phyloP scores from a whole-genome alignment of 2,329 filamentous ascomycete genomes.

The Corniculantispora saksenae region DNA sequence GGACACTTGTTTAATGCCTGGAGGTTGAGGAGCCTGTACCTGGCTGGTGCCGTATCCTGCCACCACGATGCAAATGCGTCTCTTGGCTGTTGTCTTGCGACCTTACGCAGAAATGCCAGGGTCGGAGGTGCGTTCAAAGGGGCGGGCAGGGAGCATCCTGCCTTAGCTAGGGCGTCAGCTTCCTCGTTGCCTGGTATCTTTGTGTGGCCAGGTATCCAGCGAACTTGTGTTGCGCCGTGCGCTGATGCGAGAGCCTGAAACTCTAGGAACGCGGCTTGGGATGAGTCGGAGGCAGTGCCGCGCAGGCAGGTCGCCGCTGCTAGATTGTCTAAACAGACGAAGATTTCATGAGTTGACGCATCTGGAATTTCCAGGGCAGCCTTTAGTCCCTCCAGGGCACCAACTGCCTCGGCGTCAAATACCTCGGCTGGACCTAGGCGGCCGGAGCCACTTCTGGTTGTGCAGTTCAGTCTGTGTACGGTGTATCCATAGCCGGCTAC shows the following conservation, averaged over 20 bases:
- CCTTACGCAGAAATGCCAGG: conserved; percentile 12
- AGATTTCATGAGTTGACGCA: conserved; percentile 14
- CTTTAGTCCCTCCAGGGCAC: conserved; percentile 21
- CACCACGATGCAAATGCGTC: conserved; percentile 15
- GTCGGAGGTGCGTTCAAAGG: conserved; percentile 8
- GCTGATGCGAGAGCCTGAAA: conserved; percentile 6
- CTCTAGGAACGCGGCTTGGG: conserved; percentile 22
- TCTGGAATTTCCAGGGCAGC: conserved; percentile 17
- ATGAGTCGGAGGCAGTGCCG: conserved; percentile 23
- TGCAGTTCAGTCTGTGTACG: conserved; percentile 15
- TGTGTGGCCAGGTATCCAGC: conserved; percentile 20
- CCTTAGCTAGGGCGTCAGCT: conserved; percentile 20
- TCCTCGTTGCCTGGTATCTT: conserved; percentile 19
- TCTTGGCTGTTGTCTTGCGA: conserved; percentile 12
- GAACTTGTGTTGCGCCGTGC: conserved; percentile 6
- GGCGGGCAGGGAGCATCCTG: conserved; percentile 14
- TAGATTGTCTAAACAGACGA: conserved; percentile 23
- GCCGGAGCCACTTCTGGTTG: conserved; percentile 11
- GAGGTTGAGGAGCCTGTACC: conserved; percentile 12
- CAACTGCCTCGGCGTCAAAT: conserved; percentile 22
- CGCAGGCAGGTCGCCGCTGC: conserved; percentile 20
- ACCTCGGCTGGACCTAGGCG: conserved; percentile 21
- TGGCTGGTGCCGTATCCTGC: conserved; percentile 7
- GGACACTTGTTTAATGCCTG: conserved; percentile 7
- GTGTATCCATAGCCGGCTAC: conserved; percentile 20